phyloP scores from a whole-genome alignment of 2,329 filamentous ascomycete genomes.

The Penicillium oxalicum region DNA sequence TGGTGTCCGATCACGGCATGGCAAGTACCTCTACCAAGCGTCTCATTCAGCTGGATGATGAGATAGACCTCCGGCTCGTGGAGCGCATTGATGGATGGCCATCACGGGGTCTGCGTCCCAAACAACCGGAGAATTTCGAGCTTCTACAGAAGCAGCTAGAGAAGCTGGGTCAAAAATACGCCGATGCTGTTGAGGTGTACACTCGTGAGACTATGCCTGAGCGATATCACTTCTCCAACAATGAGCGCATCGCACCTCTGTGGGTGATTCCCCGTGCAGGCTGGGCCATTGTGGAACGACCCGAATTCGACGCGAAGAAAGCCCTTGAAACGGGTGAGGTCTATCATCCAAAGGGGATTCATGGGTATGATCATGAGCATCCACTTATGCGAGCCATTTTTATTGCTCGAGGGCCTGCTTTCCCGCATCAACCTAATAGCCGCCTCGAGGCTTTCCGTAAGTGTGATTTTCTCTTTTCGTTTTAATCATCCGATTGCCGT shows the following conservation, averaged over 20 bases:
- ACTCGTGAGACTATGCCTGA: constrained; percentile 82
- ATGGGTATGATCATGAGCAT: constrained; percentile 93
- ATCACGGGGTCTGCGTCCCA: constrained; percentile 78
- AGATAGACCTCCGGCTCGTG: constrained; percentile 71
- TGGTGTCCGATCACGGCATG: constrained; percentile 99
- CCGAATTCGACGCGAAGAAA: constrained; percentile 69
- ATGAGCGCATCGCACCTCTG: constrained; percentile 82
- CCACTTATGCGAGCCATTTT: constrained; percentile 96
- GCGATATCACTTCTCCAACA: constrained; percentile 84
- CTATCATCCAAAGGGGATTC: constrained; percentile 78
- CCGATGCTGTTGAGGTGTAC: constrained; percentile 71
- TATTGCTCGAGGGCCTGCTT: constrained; percentile 83
- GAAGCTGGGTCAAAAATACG: constrained; percentile 53
- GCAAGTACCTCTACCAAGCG: constrained; percentile 78
- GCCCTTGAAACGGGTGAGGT: constrained; percentile 57
- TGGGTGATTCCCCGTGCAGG: constrained; percentile 92
- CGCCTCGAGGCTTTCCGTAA: constrained; percentile 75
- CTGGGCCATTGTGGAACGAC: constrained; percentile 80
- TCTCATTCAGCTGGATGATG: constrained; percentile 81
- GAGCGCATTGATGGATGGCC: constrained; percentile 93
- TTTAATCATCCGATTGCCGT: neutral
- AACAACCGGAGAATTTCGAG: constrained; percentile 60
- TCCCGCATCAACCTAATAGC: constrained; percentile 78
- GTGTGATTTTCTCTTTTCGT: constrained; percentile 31
- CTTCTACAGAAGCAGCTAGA: constrained; percentile 57